Base-by-base conservation (phyloP, 2,329 filamentous ascomycete genomes). In the Diaporthe eres region DNA sequence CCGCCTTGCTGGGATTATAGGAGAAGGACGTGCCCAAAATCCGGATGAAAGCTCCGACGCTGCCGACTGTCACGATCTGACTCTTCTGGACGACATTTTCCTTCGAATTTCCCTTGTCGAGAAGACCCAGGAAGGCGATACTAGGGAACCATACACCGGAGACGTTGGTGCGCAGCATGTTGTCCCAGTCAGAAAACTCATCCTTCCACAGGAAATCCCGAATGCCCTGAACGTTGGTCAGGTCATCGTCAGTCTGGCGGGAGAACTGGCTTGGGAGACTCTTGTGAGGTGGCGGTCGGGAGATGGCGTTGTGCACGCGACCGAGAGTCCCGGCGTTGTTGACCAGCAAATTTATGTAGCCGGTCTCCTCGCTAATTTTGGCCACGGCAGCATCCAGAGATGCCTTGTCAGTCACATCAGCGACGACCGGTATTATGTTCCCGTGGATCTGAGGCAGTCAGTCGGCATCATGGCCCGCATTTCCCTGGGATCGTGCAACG, bases 361-460 rank as follows among this genome's bases (percentile, higher is more conserved):
- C 57, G 5, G 57, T 60, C 19, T 60, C 57, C 57, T 60, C 83
- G n/a, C 86, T 84, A 73, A 93, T 83, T 78, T 85, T 87, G 8
- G 79, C 77, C 63, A 92, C 91, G 79, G 92, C 92, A 37, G 88
- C 80, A n/a, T 89, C 90, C 2, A 87, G 82, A 90, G 89, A 47
- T 80, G 82, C 76, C 86, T 88, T 79, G 47, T 74, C 80, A 1
- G 80, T 82, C 4, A 84, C 82, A 55, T 84, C 82, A 7, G 80
- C 80, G 68, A 81, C 79, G 19, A 84, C 78, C 3, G 80, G 72
- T 13, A 55, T 76, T 53, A 82, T 80, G 53, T 80, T 81, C 15
- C 79, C 79, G 55, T 81, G 77, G 74, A 60, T 60, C 57, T 60
- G 22, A 39, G 12, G 28, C 19, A 25, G 57, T 25, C 34, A 39